Evolutionary conservation across 2,329 filamentous ascomycete species (phyloP).

Genomic region (Ploettnerulaceae sp.): DNA sequence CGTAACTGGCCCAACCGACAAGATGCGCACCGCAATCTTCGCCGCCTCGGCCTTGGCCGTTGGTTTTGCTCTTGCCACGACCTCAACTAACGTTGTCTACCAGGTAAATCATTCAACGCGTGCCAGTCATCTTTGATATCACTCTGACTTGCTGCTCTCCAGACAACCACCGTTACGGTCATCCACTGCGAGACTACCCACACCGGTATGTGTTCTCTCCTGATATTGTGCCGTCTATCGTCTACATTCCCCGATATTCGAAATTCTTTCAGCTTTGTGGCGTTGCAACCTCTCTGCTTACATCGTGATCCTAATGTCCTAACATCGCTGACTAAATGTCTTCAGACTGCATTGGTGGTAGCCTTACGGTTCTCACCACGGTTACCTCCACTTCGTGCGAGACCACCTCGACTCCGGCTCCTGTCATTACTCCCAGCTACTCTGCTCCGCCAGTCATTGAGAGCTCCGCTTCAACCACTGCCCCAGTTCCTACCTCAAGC

Average conservation of each 20-base stretch:
- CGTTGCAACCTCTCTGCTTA: too few species aligned
- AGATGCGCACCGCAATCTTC: constrained; percentile 21
- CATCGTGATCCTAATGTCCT: too few species aligned
- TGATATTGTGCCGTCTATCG: too few species aligned
- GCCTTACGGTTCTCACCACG: constrained; percentile 8
- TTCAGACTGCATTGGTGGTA: constrained; percentile 7
- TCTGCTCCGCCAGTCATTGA: background rate
- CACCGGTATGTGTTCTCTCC: constrained; percentile 1
- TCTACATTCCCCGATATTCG: too few species aligned
- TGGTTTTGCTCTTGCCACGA: constrained; percentile 4
- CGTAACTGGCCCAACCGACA: constrained; percentile 4
- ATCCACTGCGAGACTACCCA: constrained; percentile 8
- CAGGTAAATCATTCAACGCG: too few species aligned
- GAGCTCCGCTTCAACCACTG: constrained; percentile 2
- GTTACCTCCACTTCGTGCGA: constrained; percentile 11
- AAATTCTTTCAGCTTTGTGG: too few species aligned
- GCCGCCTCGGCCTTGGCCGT: constrained; percentile 10
- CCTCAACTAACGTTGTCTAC: constrained; percentile 6
- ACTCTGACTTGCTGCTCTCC: too few species aligned
- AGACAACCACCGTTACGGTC: constrained; percentile 13
- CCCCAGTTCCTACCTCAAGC: constrained; percentile 1
- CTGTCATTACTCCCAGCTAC: constrained; percentile 3
- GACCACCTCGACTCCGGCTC: background rate
- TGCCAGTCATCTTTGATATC: too few species aligned
- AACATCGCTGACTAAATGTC: background rate